Base-by-base conservation (phyloP, 495 filamentous ascomycete genomes). In the Echria macrotheca region DNA sequence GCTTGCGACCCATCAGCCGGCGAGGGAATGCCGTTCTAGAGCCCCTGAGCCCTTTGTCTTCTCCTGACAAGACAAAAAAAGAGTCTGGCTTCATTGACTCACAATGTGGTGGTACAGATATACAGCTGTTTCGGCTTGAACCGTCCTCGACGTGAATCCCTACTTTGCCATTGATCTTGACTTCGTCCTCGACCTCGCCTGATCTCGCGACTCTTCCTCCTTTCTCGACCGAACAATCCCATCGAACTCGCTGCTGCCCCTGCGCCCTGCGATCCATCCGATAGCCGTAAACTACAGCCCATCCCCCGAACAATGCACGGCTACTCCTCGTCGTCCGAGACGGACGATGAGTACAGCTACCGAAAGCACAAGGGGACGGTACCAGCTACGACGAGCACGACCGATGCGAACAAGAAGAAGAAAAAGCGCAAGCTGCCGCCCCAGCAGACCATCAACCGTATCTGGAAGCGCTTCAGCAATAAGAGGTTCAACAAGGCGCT, bases 401-500 rank as follows among this genome's bases (percentile, higher is more conserved):
- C 50, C 49, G 62, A 61, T 42, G 50, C 57, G 8, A 65, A 61
- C 36, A 74, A 74, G 61, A 74, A 74, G 60, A 73, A 73, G 47
- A 81, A 79, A 53, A 68, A 76, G 58, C 76, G 70, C 49, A 77
- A 70, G 50, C 75, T 83, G 35, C 67, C 85, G 8, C 89, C 89
- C 3, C 89, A 95, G 67, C 76, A 84, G 57, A 76, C 69, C 32
- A 78, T 94, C 51, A 82, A 86, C 60, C 79, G 81, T 47, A 91
- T 91, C 63, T 95, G 89, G 89, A 73, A 80, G 50, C 81, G 78
- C 19, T 93, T 93, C 65, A 82, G 75, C 47, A 80, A 77, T 44
- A 87, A 83, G 52, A 65, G 69, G 47, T 73, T 67, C 52, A 68
- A 62, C 58, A 74, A 72, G 64, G 73, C 73, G 0, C 59, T 76